Base-by-base conservation (phyloP, 169 alveolate species). In the Sarcocystis neurona region DNA sequence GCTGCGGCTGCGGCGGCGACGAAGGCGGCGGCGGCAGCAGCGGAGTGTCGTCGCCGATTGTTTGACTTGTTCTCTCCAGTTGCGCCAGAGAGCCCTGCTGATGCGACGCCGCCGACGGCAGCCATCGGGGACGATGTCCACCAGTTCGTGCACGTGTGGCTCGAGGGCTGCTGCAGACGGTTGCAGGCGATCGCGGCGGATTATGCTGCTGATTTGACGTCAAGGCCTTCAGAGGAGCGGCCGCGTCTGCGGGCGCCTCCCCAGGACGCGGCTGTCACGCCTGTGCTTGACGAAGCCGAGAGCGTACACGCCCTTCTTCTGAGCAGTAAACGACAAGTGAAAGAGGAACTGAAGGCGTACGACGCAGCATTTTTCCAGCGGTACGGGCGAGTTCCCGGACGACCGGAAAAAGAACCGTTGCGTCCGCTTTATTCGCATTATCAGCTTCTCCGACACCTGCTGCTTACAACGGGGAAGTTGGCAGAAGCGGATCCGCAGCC, bases 401-500 rank as follows among this genome's bases (percentile, higher is more conserved):
- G 82, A 18, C 91, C 68, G 39, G 91, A 87, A 20, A 87, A 87
- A 74, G 91, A 87, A 39, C 88, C 91, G 32, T 87, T 87, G 15
- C 63, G 91, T 79, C 91, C 87, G 53, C 58, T 87, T 43, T 87
- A 87, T 74, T 75, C 82, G 72, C 87, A 87, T 44, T 87, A 87
- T 74, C 91, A 87, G 75, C 41, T 39, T 72, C 82, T 72, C 32
- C 48, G 82, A 3, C 48, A 56, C 43, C 58, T 44, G 27, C 56
- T 72, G 50, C 56, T 72, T n/a, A n/a, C n/a, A n/a, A n/a, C n/a
- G n/a, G n/a, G n/a, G n/a, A n/a, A n/a, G n/a, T n/a, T n/a, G n/a
- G n/a, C n/a, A n/a, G n/a, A n/a, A n/a, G n/a, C n/a, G n/a, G n/a
- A n/a, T n/a, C n/a, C n/a, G n/a, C n/a, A n/a, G n/a, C n/a, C n/a